phyloP scores from a whole-genome alignment of 352 stramenopile genomes.

The Globisporangium megalacanthum region DNA sequence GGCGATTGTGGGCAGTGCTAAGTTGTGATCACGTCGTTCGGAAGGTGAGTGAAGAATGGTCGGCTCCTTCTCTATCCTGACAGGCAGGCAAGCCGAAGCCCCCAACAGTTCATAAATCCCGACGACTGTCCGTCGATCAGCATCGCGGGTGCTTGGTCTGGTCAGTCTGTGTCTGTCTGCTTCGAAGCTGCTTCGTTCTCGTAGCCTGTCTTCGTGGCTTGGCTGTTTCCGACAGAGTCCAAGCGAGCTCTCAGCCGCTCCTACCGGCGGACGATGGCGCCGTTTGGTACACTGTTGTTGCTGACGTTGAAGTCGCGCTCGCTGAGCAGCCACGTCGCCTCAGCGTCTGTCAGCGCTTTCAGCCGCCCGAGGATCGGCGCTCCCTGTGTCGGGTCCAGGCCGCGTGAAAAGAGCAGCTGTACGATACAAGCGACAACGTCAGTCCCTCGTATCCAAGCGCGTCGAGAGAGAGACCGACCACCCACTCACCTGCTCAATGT shows the following conservation, averaged over 20 bases:
- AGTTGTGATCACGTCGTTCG: constrained; percentile 29
- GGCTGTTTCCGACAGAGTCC: background rate
- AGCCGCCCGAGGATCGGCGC: constrained; percentile 55
- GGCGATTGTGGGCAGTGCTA: constrained; percentile 16
- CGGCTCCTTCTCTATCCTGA: too few species aligned
- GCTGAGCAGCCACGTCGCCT: constrained; percentile 58
- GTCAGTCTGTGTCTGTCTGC: background rate
- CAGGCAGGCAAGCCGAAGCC: background rate
- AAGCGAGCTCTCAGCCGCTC: too few species aligned
- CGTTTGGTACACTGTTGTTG: constrained; percentile 13
- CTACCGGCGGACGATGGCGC: constrained; percentile 33
- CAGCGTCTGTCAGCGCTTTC: constrained; percentile 62
- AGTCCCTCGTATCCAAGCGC: background rate
- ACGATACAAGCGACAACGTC: background rate
- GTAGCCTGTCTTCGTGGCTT: background rate
- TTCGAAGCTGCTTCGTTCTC: background rate
- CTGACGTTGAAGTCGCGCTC: constrained; percentile 43
- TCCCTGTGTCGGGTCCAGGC: constrained; percentile 63
- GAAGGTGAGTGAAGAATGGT: too few species aligned
- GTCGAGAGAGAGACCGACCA: background rate
- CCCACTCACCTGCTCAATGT: constrained; percentile 72
- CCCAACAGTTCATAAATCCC: background rate
- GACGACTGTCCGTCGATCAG: background rate
- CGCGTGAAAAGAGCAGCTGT: constrained; percentile 71
- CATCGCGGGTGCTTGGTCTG: too few species aligned